Base-by-base conservation (phyloP, 345 rosid genomes). In the Balakata baccata region DNA sequence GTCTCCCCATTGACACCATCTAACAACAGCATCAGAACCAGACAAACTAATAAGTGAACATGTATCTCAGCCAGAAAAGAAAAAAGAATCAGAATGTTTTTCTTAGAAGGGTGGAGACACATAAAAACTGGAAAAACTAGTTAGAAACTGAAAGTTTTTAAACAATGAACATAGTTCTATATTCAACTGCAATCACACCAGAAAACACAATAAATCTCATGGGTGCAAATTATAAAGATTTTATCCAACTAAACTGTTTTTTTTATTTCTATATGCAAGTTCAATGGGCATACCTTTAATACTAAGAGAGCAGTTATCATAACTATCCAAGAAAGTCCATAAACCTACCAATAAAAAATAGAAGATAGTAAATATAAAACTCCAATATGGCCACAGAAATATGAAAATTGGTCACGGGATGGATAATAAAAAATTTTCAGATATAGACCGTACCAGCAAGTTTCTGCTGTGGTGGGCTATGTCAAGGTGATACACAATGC, bases 401-500 rank as follows among this genome's bases (percentile, higher is more conserved):
- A 6, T 10, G 70, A 18, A 66, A n/a, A 67, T 66, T n/a, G 20
- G 54, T n/a, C 18, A 47, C 3, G 25, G 54, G 41, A 23, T n/a
- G 14, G 66, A 45, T 25, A 70, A 38, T 34, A 65, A 34, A 34
- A 4, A 76, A 25, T 12, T 50, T 14, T 22, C 47, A 54, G 38
- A 17, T 38, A 63, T 61, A 73, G 25, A 73, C 18, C 11, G n/a
- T 88, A 92, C 99, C 92, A 86, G 79, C 37, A 92, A 17, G 58
- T 65, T 85, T 82, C 85, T 91, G 84, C 74, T 74, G 82, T 76
- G 89, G 68, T 67, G 97, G 77, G 91, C 82, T 61, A 95, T 90
- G 72, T 95, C 86, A 71, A 95, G 98, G 79, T 95, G 99, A 85
- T 95, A 95, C 69, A 95, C 97, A 43, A 95, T 92, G 56, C 94